Conservation (phyloP, 2,329 filamentous ascomycete genomes). For the Microcera coccophila region DNA sequence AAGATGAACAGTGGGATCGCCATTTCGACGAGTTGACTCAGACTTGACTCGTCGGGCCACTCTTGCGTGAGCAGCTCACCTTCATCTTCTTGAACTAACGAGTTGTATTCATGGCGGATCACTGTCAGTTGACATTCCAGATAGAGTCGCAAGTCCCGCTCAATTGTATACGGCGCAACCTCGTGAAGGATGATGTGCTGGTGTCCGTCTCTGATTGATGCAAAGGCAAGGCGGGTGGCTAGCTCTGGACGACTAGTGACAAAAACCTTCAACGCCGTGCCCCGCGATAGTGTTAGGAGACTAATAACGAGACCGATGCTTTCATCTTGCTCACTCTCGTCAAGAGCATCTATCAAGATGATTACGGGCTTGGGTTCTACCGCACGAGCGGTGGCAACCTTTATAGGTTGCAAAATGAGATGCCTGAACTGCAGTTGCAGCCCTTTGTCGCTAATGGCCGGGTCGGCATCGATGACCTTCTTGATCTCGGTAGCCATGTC, state of each 20-base stretch:
- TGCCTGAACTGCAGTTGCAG: constrained; percentile 39
- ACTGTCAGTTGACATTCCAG: constrained; percentile 26
- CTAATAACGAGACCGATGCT: constrained; percentile 32
- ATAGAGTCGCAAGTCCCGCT: constrained; percentile 35
- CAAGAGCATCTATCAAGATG: constrained; percentile 36
- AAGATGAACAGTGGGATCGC: constrained; percentile 18
- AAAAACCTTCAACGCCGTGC: constrained; percentile 33
- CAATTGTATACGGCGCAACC: constrained; percentile 25
- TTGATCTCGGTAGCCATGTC: constrained; percentile 24
- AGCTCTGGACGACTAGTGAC: constrained; percentile 42
- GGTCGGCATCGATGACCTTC: constrained; percentile 30
- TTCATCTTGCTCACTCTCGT: constrained; percentile 26
- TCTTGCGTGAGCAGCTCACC: constrained; percentile 7
- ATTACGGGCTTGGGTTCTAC: too few species aligned
- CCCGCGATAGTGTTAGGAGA: too few species aligned
- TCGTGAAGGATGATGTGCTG: constrained; percentile 33
- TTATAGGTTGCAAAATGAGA: constrained; percentile 38
- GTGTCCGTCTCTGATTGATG: constrained; percentile 17
- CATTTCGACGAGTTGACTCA: constrained; percentile 2
- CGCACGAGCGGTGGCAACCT: too few species aligned
- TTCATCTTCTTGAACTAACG: not conserved
- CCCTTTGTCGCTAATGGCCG: constrained; percentile 24
- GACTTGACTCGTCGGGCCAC: constrained; percentile 26
- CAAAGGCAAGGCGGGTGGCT: constrained; percentile 36
- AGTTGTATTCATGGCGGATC: constrained; percentile 26